Base-by-base conservation (phyloP, 768 basidiomycete species). In the Tulasnella calospora region DNA sequence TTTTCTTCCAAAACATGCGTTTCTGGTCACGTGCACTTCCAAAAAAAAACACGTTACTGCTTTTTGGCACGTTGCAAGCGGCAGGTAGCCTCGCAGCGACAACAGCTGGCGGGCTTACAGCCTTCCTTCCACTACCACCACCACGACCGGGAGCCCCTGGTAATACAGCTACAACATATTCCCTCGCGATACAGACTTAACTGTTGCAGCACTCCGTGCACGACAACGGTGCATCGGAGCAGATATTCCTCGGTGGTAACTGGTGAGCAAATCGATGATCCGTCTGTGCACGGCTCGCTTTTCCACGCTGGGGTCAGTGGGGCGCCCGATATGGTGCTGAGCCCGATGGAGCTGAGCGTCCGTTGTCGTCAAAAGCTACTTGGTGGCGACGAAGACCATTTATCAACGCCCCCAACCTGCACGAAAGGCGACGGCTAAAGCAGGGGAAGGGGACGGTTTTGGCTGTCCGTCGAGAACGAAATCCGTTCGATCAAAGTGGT, bases 151-250 rank as follows among this genome's bases (percentile, higher is more conserved):
- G n/a, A 51, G n/a, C 44, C 30, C 71, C 71, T 46, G 71, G 36
- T 21, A 36, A 46, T 72, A 40, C 36, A 72, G 38, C 36, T 40
- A 27, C 38, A 8, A 41, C 71, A 46, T 36, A 72, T 40, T 40
- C 36, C 38, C 71, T 72, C 71, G 36, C 71, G 44, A 72, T 72
- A 40, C 71, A 40, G 38, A n/a, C 44, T 40, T 36, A 35, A 72
- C 44, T n/a, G 21, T 51, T 72, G 71, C n/a, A 33, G 71, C 15
- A 72, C 17, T 46, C 71, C 71, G 10, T n/a, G 71, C 71, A 46
- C 61, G 61, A 67, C 61, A 67, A 67, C 61, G 61, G 61, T 67
- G 61, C 27, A 67, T 67, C 61, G 30, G 61, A 67, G 61, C 13
- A 67, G 61, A 67, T 55, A 55, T 67, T 13, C 61, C 61, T 67